Base-by-base conservation (phyloP, 1,284 basidiomycete genomes). In the Rhodotorula sp. region DNA sequence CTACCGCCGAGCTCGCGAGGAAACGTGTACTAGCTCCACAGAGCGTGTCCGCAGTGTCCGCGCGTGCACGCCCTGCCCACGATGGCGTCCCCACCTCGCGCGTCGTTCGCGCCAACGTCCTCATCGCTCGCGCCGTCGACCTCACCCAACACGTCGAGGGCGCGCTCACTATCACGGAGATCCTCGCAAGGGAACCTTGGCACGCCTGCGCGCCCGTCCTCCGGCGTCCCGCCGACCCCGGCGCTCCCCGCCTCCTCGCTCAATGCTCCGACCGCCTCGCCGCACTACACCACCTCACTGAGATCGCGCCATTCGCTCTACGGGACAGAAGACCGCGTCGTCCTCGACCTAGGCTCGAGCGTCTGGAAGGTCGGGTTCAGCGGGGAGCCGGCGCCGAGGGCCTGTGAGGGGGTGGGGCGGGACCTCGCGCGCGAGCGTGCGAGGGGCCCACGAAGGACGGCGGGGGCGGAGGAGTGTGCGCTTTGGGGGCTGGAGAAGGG, bases 301-400 rank as follows among this genome's bases (percentile, higher is more conserved):
- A 58, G 73, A 27, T 72, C 70, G 3, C 65, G 73, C 9, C 73
- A 75, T 50, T 75, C 73, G 59, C 83, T 93, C 7, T 92, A 94
- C 81, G 92, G 91, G 61, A 91, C 89, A 12, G 92, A 94, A 80
- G 91, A 93, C 80, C 86, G 91, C 64, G 87, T 94, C 61, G 86
- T 94, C 63, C 88, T 94, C 71, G 92, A 94, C 80, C 88, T 91
- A 39, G 92, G 92, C 57, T 91, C 90, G 60, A 85, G 87, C 62
- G 85, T 92, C 69, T 93, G 91, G 91, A 92, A 92, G 82, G 89
- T 91, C 15, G 92, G 92, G 3, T 93, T 94, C 82, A 92, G 90
- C 80, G 91, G 92, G 29, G 92, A 94, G 83, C 89, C 90, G n/a
- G 85, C 86, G 70, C 91, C 92, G 25, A 83, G 91, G 88, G 91